Base-by-base conservation (phyloP, 2,329 filamentous ascomycete genomes). In the Phyllosticta ampelicida region DNA sequence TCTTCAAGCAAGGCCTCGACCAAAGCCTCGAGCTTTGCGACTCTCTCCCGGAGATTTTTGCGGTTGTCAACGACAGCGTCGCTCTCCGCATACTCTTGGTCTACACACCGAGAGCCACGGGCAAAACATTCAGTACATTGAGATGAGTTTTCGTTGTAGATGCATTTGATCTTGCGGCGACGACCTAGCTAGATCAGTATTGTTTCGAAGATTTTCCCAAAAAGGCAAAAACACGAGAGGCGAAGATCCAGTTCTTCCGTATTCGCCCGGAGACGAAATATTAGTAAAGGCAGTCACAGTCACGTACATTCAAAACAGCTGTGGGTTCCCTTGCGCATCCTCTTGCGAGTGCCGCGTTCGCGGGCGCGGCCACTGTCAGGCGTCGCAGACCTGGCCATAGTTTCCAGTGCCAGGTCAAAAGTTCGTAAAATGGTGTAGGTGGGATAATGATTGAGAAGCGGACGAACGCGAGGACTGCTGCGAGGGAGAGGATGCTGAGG, bases 121-220 rank as follows among this genome's bases (percentile, higher is more conserved):
- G 73, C 66, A 54, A 70, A 71, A 66, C 78, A 80, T 62, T 73
- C 74, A 28, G 71, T 72, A 64, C 76, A 79, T 55, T 71, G 65
- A 21, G 70, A 65, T 11, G 70, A 68, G 54, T 70, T 73, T 44
- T 71, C 70, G n/a, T 67, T 60, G 58, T 71, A 77, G 55, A 76
- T 73, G 65, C 78, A 80, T 55, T 73, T 71, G 26, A 78, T 76
- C 66, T 79, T 80, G 54, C 77, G 74, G 44, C 77, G 73, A 48
- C 76, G 73, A 60, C 78, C 79, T 71, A 19, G 21, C 5, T 16
- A 36, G 21, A 11, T 57, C 50, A 55, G 30, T 49, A 21, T 52
- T 18, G 8, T 63, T 73, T 61, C 71, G 69, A 64, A 50, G 36
- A 23, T 9, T 19, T 16, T 10, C 56, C 26, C 16, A 44, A 53